Conservation (phyloP, 768 basidiomycete species). For the Postia placenta region DNA sequence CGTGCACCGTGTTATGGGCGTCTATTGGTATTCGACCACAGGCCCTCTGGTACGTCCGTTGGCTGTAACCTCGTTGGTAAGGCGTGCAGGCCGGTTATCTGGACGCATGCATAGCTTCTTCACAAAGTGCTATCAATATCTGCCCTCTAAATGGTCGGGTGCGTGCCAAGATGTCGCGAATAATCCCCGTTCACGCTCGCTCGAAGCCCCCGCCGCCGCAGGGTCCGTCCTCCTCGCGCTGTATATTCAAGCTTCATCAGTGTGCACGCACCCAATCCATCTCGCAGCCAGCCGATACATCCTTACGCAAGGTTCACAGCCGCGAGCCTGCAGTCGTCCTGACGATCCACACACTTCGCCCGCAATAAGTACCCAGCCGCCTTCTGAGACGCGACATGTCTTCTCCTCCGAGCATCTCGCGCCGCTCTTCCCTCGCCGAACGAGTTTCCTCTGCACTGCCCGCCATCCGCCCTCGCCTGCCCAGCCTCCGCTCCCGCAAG, state of each 20-base stretch:
- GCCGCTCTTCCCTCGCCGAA: slow-evolving; percentile 23
- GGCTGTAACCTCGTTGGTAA: slow-evolving; percentile 17
- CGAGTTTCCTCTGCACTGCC: slow-evolving; percentile 17
- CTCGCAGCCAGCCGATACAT: background rate
- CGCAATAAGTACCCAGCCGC: slow-evolving; percentile 16
- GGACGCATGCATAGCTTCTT: background rate
- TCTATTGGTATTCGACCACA: slow-evolving; percentile 4
- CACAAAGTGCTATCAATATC: background rate
- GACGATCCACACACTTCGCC: slow-evolving; percentile 14
- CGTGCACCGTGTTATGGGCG: slow-evolving; percentile 22
- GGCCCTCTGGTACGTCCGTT: slow-evolving; percentile 6
- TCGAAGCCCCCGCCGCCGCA: background rate
- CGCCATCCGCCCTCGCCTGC: slow-evolving; percentile 15
- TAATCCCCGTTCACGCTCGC: background rate
- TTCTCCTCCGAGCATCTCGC: slow-evolving; percentile 21
- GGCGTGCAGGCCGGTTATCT: slow-evolving; percentile 11
- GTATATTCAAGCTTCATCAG: background rate
- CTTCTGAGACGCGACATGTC: slow-evolving; percentile 15
- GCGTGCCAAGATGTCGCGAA: slow-evolving; percentile 1
- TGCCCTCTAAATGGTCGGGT: slow-evolving; percentile 6
- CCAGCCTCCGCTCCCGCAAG: slow-evolving; percentile 25
- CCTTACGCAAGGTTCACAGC: slow-evolving; percentile 5
- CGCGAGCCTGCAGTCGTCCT: slow-evolving; percentile 14
- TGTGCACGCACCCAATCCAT: background rate
- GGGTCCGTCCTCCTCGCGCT: background rate